Evolutionary conservation across 2,329 filamentous ascomycete genomes (phyloP).

Genomic region (Aspergillus ochraceoroseus): DNA sequence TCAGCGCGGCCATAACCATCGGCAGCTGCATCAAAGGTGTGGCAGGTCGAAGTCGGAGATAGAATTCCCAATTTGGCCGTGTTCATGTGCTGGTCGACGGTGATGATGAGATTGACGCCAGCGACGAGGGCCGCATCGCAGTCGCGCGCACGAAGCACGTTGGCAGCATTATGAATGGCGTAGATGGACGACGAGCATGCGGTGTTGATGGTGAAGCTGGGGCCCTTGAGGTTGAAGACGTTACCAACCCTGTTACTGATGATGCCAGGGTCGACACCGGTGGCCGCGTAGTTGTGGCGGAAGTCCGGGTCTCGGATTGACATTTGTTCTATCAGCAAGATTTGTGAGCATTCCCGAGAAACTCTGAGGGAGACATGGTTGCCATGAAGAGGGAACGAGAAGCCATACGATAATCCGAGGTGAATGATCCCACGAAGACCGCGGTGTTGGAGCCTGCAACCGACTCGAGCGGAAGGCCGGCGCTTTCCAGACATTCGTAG

Average conservation of each 20-base stretch:
- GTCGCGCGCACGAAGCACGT: slow-evolving; percentile 22
- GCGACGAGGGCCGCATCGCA: slow-evolving; percentile 21
- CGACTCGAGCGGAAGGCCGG: slow-evolving; percentile 19
- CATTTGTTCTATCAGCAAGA: slow-evolving; percentile 14
- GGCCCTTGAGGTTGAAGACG: slow-evolving; percentile 38
- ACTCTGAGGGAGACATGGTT: not conserved
- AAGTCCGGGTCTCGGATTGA: slow-evolving; percentile 13
- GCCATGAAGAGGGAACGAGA: too few species aligned
- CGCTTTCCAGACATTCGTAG: slow-evolving; percentile 25
- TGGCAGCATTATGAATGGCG: slow-evolving; percentile 39
- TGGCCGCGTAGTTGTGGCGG: slow-evolving; percentile 12
- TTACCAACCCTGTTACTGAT: slow-evolving; percentile 30
- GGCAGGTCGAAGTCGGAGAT: slow-evolving; percentile 33
- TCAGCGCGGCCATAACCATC: slow-evolving; percentile 39
- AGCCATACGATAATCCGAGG: slow-evolving; percentile 16
- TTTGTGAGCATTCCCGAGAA: too few species aligned
- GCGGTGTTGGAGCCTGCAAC: slow-evolving; percentile 20
- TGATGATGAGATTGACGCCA: slow-evolving; percentile 25
- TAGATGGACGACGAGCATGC: slow-evolving; percentile 41
- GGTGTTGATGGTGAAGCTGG: slow-evolving; percentile 28
- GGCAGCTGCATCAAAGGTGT: slow-evolving; percentile 34
- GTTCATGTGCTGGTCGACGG: slow-evolving; percentile 19
- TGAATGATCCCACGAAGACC: slow-evolving; percentile 19
- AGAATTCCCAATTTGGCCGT: slow-evolving; percentile 32
- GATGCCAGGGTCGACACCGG: slow-evolving; percentile 16